phyloP scores from a whole-genome alignment of 345 rosid species.

The Syzygium aromaticum region DNA sequence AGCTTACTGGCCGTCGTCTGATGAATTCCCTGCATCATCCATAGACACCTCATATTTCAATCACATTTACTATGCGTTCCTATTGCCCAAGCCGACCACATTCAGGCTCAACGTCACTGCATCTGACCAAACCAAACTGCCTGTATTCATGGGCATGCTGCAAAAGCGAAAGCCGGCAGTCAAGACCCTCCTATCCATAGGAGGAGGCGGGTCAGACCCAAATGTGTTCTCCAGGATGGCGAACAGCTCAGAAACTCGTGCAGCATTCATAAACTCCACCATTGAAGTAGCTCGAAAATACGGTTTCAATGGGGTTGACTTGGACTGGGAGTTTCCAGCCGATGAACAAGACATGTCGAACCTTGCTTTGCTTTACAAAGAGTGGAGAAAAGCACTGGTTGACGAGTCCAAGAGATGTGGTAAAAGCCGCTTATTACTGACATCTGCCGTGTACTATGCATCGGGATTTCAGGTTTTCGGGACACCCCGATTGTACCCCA shows the following conservation, averaged over 20 bases:
- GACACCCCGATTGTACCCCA: constrained; percentile 15
- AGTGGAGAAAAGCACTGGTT: constrained; percentile 10
- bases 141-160: constrained; percentile 9
- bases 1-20: constrained; percentile 33
- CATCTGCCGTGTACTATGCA: constrained; percentile 33
- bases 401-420: constrained; percentile 3
- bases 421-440: constrained; percentile 11
- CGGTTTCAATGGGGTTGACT: constrained; percentile 35
- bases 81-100: constrained; percentile 12
- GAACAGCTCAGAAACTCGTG: constrained; percentile 4
- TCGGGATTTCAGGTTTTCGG: constrained; percentile 1
- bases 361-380: constrained; percentile 9
- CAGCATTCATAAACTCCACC: constrained; percentile 22
- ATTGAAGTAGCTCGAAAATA: constrained; percentile 28
- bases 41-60: constrained; percentile 34
- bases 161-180: constrained; percentile 10
- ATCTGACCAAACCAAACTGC: constrained; percentile 15
- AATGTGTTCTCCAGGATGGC: constrained; percentile 18
- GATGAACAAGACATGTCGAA: constrained; percentile 22
- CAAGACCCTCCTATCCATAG: constrained; percentile 25
- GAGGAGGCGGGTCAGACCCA: constrained; percentile 12
- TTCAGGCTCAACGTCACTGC: constrained; percentile 18
- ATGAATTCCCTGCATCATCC: constrained; percentile 18
- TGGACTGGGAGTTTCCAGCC: constrained; percentile 47
- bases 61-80: constrained; percentile 37